Percentiles rank a stretch among this genome's conserved stretches.
These are phyloP conservation scores for Hygrocybe punicea DNA, from an alignment of 768 basidiomycete species.

Conservation along the genomic window DNA sequence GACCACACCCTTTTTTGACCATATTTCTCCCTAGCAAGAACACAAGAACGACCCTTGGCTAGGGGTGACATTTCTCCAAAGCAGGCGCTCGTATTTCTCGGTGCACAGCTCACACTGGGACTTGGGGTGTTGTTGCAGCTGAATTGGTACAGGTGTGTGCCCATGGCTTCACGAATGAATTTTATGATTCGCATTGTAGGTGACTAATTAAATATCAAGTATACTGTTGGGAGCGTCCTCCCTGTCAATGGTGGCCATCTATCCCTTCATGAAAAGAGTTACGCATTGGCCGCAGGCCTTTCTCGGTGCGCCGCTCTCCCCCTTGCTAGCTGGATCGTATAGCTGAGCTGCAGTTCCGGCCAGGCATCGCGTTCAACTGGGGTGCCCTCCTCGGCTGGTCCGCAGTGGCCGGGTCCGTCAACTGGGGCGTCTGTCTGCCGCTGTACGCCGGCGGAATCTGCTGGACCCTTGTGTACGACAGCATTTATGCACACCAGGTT, in stretches of 20 bases:
- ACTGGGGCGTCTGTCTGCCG: conserved; percentile 82
- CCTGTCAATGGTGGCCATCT: conserved; percentile 78
- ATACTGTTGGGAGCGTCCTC: conserved; percentile 91
- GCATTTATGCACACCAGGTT: conserved; percentile 96
- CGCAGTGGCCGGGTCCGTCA: conserved; percentile 74
- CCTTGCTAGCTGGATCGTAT: neutral
- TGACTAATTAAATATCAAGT: conserved; percentile 38
- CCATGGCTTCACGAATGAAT: neutral
- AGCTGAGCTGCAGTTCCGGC: neutral
- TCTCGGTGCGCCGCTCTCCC: conserved; percentile 58
- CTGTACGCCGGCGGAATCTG: conserved; percentile 86
- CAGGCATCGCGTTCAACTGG: conserved; percentile 97
- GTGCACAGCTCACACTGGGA: conserved; percentile 74
- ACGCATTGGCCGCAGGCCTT: conserved; percentile 97
- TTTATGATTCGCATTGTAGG: neutral
- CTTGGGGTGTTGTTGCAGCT: conserved; percentile 84
- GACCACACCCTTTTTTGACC: neutral
- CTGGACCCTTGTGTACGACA: conserved; percentile 97
- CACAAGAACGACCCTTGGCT: conserved; percentile 84
- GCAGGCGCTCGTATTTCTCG: conserved; percentile 81
- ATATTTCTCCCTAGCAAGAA: conserved; percentile 56
- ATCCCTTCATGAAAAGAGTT: conserved; percentile 95
- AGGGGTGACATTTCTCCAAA: conserved; percentile 70
- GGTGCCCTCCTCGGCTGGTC: conserved; percentile 96
- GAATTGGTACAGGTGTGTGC: conserved; percentile 91